These are phyloP conservation scores for Bretschneidera sinensis DNA, from an alignment of 345 rosid species.

Conservation along the genomic window DNA sequence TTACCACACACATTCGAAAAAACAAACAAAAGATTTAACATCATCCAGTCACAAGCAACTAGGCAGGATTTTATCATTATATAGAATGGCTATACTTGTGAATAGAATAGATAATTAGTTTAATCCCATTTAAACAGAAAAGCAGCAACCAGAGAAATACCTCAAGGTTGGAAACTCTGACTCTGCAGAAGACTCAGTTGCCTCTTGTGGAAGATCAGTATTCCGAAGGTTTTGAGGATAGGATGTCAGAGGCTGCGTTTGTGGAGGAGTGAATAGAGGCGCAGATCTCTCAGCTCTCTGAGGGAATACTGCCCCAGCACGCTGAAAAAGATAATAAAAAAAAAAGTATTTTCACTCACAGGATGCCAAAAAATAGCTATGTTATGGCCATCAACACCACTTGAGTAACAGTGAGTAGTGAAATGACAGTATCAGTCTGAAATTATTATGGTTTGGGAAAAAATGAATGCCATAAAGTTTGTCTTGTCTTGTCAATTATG, in stretches of 20 bases:
- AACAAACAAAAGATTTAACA: not conserved
- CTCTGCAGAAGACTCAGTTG: constrained; percentile 71
- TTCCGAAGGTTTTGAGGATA: constrained; percentile 76
- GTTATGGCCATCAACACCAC: constrained; percentile 7
- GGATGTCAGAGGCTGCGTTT: constrained; percentile 82
- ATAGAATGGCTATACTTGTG: not conserved
- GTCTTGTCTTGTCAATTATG: constrained; percentile 9
- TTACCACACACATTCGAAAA: too few relatives aligned
- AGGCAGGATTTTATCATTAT: too few relatives aligned
- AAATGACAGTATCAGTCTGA: not conserved
- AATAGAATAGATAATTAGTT: not conserved
- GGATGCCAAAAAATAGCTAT: constrained; percentile 1
- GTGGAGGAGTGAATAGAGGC: constrained; percentile 93
- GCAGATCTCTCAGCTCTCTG: constrained; percentile 85
- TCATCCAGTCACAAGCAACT: not conserved
- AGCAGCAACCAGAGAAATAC: constrained; percentile 30
- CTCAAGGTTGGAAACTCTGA: constrained; percentile 88
- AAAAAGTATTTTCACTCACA: constrained; percentile 16
- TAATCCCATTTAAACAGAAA: constrained; percentile 9
- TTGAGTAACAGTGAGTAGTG: not conserved
- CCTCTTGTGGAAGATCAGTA: constrained; percentile 47
- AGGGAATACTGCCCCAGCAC: constrained; percentile 98
- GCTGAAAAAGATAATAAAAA: constrained; percentile 64
- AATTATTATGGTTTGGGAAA: too few relatives aligned
- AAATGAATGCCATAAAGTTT: constrained; percentile 1